Percentiles rank a stretch among this genome's conserved stretches.
Evolutionary conservation across 345 rosid species (phyloP).

Genomic region (Diplotaxis tenuifolia): DNA sequence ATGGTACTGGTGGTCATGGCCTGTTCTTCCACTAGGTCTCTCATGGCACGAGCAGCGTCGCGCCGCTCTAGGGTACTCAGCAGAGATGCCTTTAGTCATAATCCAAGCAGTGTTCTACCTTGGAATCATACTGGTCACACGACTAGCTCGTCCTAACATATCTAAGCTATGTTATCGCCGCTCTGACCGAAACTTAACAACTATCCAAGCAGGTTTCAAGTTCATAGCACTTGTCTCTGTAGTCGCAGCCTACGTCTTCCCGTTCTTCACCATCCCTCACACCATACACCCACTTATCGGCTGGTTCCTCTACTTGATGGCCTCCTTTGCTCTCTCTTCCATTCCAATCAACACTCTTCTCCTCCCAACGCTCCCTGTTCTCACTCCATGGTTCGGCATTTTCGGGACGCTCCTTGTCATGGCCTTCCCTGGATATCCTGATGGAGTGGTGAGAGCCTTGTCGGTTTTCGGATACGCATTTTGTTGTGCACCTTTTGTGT

Average conservation of each 20-base stretch:
- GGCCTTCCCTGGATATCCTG: slow-evolving; percentile 77
- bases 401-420: slow-evolving; percentile 72
- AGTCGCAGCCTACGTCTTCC: slow-evolving; percentile 68
- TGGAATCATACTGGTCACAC: slow-evolving; percentile 61
- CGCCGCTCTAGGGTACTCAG: slow-evolving; percentile 69
- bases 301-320: slow-evolving; percentile 79
- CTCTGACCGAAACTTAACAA: slow-evolving; percentile 57
- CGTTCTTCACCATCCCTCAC: slow-evolving; percentile 77
- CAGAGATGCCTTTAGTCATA: slow-evolving; percentile 71
- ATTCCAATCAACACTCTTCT: slow-evolving; percentile 63
- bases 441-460: slow-evolving; percentile 73
- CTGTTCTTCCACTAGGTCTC: slow-evolving; percentile 84
- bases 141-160: slow-evolving; percentile 73
- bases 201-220: slow-evolving; percentile 60
- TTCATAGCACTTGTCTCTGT: slow-evolving; percentile 70
- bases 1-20: slow-evolving; percentile 99
- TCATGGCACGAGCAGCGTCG: slow-evolving; percentile 88
- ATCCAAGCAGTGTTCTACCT: slow-evolving; percentile 62
- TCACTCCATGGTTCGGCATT: slow-evolving; percentile 66
- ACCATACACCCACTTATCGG: slow-evolving; percentile 83
- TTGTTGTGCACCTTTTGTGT: slow-evolving; percentile 69
- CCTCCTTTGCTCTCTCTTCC: slow-evolving; percentile 61
- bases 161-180: slow-evolving; percentile 79
- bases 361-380: slow-evolving; percentile 62
- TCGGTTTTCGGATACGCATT: slow-evolving; percentile 72